Conservation (phyloP, 441 rosid genomes). For the Syzygium syzygioides region DNA sequence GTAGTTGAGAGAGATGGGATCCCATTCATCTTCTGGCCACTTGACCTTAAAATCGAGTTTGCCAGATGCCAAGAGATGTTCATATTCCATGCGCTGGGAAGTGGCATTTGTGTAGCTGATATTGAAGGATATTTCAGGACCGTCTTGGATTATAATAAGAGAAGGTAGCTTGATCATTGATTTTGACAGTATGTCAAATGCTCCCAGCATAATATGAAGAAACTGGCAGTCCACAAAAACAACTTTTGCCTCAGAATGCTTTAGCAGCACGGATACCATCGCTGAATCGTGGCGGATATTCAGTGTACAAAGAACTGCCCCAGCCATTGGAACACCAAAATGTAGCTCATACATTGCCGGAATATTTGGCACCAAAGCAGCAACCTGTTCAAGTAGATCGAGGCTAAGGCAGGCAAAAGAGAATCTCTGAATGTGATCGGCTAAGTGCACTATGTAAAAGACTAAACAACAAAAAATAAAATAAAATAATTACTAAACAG, state of each 20-base stretch:
- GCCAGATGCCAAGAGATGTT: conserved; percentile 37
- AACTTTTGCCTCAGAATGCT: conserved; percentile 61
- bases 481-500: not conserved
- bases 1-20: conserved; percentile 60
- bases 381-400: conserved; percentile 40
- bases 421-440: not conserved
- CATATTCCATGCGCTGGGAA: conserved; percentile 32
- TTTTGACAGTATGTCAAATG: conserved; percentile 42
- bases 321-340: conserved; percentile 85
- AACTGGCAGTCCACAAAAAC: conserved; percentile 67
- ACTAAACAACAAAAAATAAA: not conserved
- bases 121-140: not conserved
- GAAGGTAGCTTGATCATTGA: conserved; percentile 25
- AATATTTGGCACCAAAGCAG: conserved; percentile 65
- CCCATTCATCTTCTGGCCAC: conserved; percentile 52
- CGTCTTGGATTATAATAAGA: conserved; percentile 34
- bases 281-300: conserved; percentile 67
- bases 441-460: not conserved
- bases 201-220: conserved; percentile 41
- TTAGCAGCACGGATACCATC: conserved; percentile 47
- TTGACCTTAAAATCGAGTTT: conserved; percentile 30
- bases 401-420: not conserved
- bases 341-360: conserved; percentile 86
- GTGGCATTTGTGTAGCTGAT: not conserved
- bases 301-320: conserved; percentile 72